Conservation (phyloP, 495 filamentous ascomycete genomes). For the Aspergillus homomorphus region DNA sequence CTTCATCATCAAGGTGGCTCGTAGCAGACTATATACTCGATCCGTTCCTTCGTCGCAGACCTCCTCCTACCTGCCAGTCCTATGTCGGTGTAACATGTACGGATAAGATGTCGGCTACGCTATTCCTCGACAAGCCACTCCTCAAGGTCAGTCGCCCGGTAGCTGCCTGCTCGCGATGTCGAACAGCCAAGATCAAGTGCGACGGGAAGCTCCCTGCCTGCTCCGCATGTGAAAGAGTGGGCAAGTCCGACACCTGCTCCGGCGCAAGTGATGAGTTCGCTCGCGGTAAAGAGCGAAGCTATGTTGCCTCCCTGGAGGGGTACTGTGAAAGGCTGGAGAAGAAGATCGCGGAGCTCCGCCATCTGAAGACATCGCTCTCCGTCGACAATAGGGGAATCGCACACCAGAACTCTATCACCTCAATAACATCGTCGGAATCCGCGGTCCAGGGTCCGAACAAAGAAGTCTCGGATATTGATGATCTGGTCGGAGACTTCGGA, state of each 20-base stretch:
- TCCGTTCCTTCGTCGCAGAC: not conserved
- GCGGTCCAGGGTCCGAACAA: constrained; percentile 36
- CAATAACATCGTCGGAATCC: constrained; percentile 39
- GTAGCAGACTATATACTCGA: not conserved
- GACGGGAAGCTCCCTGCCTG: constrained; percentile 94
- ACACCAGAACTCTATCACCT: constrained; percentile 52
- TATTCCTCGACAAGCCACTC: constrained; percentile 66
- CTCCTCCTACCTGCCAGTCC: not conserved
- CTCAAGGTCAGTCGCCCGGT: constrained; percentile 88
- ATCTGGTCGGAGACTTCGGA: constrained; percentile 77
- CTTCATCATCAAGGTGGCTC: not conserved
- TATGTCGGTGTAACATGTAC: constrained; percentile 17
- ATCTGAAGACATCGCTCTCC: constrained; percentile 57
- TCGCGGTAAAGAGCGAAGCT: constrained; percentile 89
- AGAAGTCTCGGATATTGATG: constrained; percentile 75
- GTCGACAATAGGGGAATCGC: constrained; percentile 57
- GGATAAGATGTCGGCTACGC: constrained; percentile 28
- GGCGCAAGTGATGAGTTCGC: constrained; percentile 93
- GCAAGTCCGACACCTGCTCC: constrained; percentile 78
- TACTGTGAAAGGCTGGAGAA: constrained; percentile 83
- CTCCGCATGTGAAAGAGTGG: constrained; percentile 84
- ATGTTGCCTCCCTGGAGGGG: constrained; percentile 87
- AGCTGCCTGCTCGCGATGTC: constrained; percentile 88
- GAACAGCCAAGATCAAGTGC: constrained; percentile 90
- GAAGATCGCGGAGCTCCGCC: constrained; percentile 54